Conservation (phyloP, 306 rosid genomes). For the Malus domestica region DNA sequence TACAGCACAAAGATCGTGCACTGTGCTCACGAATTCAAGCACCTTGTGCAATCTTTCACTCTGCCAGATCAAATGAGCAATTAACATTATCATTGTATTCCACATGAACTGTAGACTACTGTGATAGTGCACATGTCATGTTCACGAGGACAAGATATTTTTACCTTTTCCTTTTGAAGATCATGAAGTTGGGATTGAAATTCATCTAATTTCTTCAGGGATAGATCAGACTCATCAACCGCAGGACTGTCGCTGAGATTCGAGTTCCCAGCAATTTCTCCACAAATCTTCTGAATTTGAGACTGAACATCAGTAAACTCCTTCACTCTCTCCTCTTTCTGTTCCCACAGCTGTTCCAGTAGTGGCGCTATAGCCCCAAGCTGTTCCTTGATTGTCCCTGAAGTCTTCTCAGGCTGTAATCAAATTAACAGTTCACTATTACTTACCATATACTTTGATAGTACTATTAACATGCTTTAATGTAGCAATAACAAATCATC, state of each 20-base stretch:
- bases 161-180: constrained; percentile 96
- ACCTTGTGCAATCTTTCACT: constrained; percentile 84
- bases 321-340: constrained; percentile 83
- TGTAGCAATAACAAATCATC: neutral
- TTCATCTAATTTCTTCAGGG: constrained; percentile 81
- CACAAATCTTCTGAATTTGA: constrained; percentile 88
- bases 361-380: constrained; percentile 84
- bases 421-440: neutral
- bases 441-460: neutral
- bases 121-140: neutral
- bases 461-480: neutral
- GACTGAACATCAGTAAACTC: constrained; percentile 85
- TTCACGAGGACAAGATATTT: neutral
- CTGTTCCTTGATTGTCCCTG: constrained; percentile 60
- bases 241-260: constrained; percentile 45
- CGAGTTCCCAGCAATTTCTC: constrained; percentile 78
- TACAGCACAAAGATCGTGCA: constrained; percentile 93
- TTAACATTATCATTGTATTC: constrained; percentile 12
- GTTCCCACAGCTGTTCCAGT: constrained; percentile 79
- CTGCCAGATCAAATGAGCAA: constrained; percentile 41
- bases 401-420: constrained; percentile 46
- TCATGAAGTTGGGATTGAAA: constrained; percentile 87
- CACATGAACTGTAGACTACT: constrained; percentile 1
- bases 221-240: constrained; percentile 74
- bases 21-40: constrained; percentile 81